Percentiles rank a stretch among this genome's conserved stretches.
phyloP scores from a whole-genome alignment of 2,329 filamentous ascomycete genomes.

The Knufia fluminis region DNA sequence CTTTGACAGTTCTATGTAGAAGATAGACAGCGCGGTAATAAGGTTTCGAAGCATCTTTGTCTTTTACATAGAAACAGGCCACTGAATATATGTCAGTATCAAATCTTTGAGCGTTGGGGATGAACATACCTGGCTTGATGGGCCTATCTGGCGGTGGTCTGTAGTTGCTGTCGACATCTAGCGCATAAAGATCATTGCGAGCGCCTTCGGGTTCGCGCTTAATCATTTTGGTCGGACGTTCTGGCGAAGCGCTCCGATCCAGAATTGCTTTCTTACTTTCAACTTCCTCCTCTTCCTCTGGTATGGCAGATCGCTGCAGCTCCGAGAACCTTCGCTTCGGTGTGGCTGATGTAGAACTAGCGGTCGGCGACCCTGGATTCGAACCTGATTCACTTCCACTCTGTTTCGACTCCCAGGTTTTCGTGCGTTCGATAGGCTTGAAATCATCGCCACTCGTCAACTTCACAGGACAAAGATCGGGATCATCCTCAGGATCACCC shows the following conservation, averaged over 20 bases:
- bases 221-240: constrained; percentile 17
- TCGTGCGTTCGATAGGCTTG: constrained; percentile 25
- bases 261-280: constrained; percentile 8
- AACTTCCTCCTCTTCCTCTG: constrained; percentile 17
- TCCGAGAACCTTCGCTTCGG: constrained; percentile 33
- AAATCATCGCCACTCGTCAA: constrained; percentile 30
- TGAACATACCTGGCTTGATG: constrained; percentile 53
- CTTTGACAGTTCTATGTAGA: constrained; percentile 62
- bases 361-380: constrained; percentile 31
- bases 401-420: constrained; percentile 27
- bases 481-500: constrained; percentile 38
- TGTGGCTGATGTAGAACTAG: constrained; percentile 32
- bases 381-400: constrained; percentile 28
- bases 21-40: constrained; percentile 83
- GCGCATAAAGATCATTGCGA: constrained; percentile 21
- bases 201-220: constrained; percentile 14
- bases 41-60: constrained; percentile 44
- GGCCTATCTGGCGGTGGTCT: constrained; percentile 59
- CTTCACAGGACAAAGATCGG: constrained; percentile 35
- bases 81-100: constrained; percentile 42
- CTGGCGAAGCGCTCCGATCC: constrained; percentile 6
- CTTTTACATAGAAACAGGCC: constrained; percentile 76
- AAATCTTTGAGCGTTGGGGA: constrained; percentile 4
- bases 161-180: constrained; percentile 82
- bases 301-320: constrained; percentile 17